Conservation (phyloP, 202 grass and related monocot species). For the Eragrostis tef region DNA sequence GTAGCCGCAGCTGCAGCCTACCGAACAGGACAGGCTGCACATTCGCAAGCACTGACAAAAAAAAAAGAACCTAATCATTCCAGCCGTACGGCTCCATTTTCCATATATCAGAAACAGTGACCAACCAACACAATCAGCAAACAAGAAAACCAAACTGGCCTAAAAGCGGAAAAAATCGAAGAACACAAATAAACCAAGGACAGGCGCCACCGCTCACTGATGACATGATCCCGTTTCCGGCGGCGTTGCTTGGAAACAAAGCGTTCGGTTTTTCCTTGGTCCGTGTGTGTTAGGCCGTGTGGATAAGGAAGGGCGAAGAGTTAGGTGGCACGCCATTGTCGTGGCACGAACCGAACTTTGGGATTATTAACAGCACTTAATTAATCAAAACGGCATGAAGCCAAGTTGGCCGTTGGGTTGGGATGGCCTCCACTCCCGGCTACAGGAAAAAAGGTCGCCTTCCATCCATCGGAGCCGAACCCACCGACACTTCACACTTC, state of each 20-base stretch:
- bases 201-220: neutral
- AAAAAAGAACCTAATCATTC: no score
- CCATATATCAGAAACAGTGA: neutral
- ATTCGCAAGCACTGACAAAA: neutral
- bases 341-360: neutral
- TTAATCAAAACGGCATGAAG: neutral
- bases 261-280: neutral
- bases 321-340: constrained; percentile 52
- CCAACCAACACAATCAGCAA: no score
- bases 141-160: neutral
- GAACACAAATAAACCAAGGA: neutral
- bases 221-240: neutral
- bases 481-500: constrained; percentile 37
- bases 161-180: neutral
- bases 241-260: constrained; percentile 39
- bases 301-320: constrained; percentile 39
- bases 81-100: neutral
- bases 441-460: neutral
- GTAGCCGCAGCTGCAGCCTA: no score
- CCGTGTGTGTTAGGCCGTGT: neutral
- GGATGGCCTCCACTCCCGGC: constrained; percentile 24
- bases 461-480: constrained; percentile 13
- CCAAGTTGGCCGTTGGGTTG: constrained; percentile 39
- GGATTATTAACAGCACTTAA: neutral
- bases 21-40: no score